Conservation (phyloP, 2,329 filamentous ascomycete genomes). For the Fusarium heterosporum region DNA sequence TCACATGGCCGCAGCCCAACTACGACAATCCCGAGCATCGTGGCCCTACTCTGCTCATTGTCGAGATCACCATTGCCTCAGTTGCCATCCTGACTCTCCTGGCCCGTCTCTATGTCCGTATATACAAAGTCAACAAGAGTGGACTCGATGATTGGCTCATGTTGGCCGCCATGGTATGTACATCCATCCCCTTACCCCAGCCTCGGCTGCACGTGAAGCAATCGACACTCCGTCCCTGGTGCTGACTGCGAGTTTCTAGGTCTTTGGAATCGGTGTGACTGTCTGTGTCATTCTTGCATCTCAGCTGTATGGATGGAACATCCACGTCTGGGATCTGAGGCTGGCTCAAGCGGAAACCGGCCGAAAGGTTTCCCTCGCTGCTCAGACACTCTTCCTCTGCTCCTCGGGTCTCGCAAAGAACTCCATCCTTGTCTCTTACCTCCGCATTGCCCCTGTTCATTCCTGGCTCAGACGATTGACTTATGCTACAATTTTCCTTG, state of each 20-base stretch:
- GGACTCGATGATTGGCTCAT: conserved; percentile 58
- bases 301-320: conserved; percentile 53
- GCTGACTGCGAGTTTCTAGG: conserved; percentile 40
- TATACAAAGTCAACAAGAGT: conserved; percentile 49
- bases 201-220: conserved; percentile 35
- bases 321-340: conserved; percentile 54
- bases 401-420: conserved; percentile 54
- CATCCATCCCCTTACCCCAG: background rate
- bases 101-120: conserved; percentile 54
- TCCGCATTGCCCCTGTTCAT: conserved; percentile 52
- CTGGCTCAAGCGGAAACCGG: conserved; percentile 46
- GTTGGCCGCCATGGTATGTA: conserved; percentile 53
- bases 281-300: conserved; percentile 52
- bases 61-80: conserved; percentile 52
- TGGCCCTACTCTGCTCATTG: conserved; percentile 53
- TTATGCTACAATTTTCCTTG: conserved; percentile 43
- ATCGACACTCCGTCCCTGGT: background rate
- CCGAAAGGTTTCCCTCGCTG: conserved; percentile 54
- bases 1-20: conserved; percentile 55
- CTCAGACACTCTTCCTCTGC: conserved; percentile 55
- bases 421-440: conserved; percentile 56
- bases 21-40: conserved; percentile 53
- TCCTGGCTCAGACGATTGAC: conserved; percentile 53
- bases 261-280: conserved; percentile 52
- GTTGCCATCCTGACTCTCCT: conserved; percentile 51